Conservation (phyloP, 495 filamentous ascomycete species). For the Xylaria grammica region DNA sequence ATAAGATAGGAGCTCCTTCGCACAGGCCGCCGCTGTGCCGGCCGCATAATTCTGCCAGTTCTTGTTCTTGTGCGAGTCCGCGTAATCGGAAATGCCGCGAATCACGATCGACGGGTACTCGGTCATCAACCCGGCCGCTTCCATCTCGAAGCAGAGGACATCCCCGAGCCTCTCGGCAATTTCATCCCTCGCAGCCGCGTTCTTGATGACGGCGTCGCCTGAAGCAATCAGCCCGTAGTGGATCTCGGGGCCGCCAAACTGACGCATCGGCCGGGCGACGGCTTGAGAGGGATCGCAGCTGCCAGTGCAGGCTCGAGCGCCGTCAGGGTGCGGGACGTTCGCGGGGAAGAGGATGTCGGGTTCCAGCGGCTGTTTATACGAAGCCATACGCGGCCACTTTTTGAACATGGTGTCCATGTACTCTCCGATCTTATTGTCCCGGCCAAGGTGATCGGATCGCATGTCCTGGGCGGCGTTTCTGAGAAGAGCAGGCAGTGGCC, state of each 20-base stretch:
- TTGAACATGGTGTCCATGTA: background rate
- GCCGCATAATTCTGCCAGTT: too few relatives aligned
- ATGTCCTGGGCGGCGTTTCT: background rate
- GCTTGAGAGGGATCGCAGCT: background rate
- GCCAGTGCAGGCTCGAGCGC: background rate
- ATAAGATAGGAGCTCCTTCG: too few relatives aligned
- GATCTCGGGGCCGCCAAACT: background rate
- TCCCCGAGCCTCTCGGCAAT: too few relatives aligned
- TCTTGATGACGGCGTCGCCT: too few relatives aligned
- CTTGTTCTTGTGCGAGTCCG: too few relatives aligned
- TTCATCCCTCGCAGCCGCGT: too few relatives aligned
- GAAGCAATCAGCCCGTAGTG: background rate
- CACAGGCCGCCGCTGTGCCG: too few relatives aligned
- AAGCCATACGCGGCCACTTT: background rate
- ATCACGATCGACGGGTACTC: too few relatives aligned
- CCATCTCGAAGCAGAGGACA: too few relatives aligned
- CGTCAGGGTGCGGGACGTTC: background rate
- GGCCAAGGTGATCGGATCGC: background rate
- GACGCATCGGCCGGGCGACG: background rate
- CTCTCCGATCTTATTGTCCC: background rate
- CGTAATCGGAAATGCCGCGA: too few relatives aligned
- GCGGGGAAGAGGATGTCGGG: background rate
- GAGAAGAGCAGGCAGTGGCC: background rate
- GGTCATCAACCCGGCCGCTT: too few relatives aligned
- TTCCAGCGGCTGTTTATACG: background rate